These are phyloP conservation scores for Aspergillus hiratsukae DNA, from an alignment of 2,329 filamentous ascomycete species.

Conservation along the genomic window DNA sequence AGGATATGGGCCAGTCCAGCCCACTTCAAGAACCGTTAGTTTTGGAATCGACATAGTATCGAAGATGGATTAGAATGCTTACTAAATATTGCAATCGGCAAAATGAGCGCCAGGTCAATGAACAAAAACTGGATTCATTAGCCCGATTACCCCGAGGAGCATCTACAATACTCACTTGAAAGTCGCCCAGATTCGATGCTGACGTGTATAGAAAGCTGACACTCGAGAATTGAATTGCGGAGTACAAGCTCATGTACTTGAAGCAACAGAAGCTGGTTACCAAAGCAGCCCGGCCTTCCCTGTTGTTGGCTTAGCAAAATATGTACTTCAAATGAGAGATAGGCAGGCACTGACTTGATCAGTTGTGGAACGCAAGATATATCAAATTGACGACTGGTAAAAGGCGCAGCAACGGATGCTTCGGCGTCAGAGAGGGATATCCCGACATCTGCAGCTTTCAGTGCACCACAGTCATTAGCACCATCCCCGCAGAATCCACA, in stretches of 20 bases:
- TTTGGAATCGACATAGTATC: background rate
- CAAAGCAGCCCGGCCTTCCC: slow-evolving; percentile 86
- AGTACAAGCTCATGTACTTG: slow-evolving; percentile 99
- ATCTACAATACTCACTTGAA: slow-evolving; percentile 57
- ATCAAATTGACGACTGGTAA: slow-evolving; percentile 92
- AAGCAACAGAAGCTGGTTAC: slow-evolving; percentile 99
- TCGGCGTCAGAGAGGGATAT: slow-evolving; percentile 97
- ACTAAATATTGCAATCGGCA: slow-evolving; percentile 95
- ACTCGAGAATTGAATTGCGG: slow-evolving; percentile 96
- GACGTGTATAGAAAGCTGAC: slow-evolving; percentile 95
- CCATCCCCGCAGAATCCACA: slow-evolving; percentile 96
- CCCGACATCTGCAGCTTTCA: slow-evolving; percentile 95
- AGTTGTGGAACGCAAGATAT: slow-evolving; percentile 92
- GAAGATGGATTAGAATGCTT: slow-evolving; percentile 27
- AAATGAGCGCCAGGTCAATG: slow-evolving; percentile 86
- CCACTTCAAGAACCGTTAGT: slow-evolving; percentile 54
- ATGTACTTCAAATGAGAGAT: background rate
- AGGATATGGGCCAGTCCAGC: slow-evolving; percentile 84
- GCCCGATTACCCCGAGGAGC: background rate
- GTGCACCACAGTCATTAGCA: slow-evolving; percentile 92
- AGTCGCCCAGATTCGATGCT: slow-evolving; percentile 91
- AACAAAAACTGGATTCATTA: slow-evolving; percentile 65
- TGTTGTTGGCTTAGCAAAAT: slow-evolving; percentile 30
- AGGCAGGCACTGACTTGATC: slow-evolving; percentile 57
- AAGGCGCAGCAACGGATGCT: slow-evolving; percentile 95